Percentiles rank a stretch among this genome's conserved stretches.
Evolutionary conservation across 2,329 filamentous ascomycete genomes (phyloP).

Genomic region (Xylaria sp.): DNA sequence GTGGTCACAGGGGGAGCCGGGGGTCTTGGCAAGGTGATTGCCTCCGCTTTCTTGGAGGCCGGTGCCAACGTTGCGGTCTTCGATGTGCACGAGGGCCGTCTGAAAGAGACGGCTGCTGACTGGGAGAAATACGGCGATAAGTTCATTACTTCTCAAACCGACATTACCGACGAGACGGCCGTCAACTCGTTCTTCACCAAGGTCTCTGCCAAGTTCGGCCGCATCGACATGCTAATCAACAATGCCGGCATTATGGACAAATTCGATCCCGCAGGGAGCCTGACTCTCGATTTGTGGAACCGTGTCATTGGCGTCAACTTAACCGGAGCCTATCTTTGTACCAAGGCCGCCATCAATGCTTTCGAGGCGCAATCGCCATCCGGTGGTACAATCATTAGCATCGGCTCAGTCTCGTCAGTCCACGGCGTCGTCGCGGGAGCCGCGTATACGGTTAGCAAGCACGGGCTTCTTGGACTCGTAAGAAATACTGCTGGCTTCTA

Average conservation of each 20-base stretch:
- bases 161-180: conserved; percentile 49
- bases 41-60: conserved; percentile 47
- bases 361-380: conserved; percentile 54
- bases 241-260: conserved; percentile 67
- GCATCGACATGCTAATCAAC: conserved; percentile 68
- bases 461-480: conserved; percentile 63
- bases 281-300: conserved; percentile 61
- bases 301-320: conserved; percentile 65
- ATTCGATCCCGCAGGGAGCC: conserved; percentile 62
- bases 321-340: conserved; percentile 64
- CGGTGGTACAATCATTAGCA: conserved; percentile 45
- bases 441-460: conserved; percentile 65
- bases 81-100: conserved; percentile 48
- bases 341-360: conserved; percentile 60
- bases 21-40: conserved; percentile 51
- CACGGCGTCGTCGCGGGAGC: conserved; percentile 50
- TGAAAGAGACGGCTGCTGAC: conserved; percentile 35
- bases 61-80: conserved; percentile 51
- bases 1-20: conserved; percentile 50
- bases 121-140: conserved; percentile 30
- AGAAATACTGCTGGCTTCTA: conserved; percentile 69
- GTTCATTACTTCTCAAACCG: conserved; percentile 44
- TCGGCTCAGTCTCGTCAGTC: conserved; percentile 37
- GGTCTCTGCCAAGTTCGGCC: conserved; percentile 50
- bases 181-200: conserved; percentile 47